Evolutionary conservation across 345 rosid species (phyloP).

Genomic region (Boechera stricta): DNA sequence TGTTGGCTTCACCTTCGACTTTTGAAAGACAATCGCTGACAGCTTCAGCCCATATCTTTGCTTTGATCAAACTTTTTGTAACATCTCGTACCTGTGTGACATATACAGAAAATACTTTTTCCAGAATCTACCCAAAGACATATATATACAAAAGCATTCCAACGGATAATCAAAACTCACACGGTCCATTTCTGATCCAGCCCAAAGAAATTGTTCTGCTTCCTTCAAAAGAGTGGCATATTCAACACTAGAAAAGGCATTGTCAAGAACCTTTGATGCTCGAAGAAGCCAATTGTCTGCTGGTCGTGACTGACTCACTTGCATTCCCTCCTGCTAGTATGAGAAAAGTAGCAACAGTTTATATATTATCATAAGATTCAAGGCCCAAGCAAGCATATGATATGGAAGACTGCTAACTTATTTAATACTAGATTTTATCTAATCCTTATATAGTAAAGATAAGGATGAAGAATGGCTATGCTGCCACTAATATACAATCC

Average conservation of each 20-base stretch:
- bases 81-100: constrained; percentile 68
- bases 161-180: constrained; percentile 57
- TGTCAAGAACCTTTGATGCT: constrained; percentile 51
- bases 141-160: constrained; percentile 25
- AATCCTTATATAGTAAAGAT: constrained; percentile 9
- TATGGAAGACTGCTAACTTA: constrained; percentile 1
- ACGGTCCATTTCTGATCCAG: constrained; percentile 85
- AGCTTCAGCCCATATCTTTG: constrained; percentile 76
- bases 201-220: constrained; percentile 98
- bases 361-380: constrained; percentile 6
- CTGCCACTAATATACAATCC: not conserved
- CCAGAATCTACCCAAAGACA: constrained; percentile 30
- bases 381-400: constrained; percentile 8
- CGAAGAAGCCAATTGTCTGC: constrained; percentile 76
- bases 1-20: constrained; percentile 53
- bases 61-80: constrained; percentile 61
- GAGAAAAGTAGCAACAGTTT: constrained; percentile 9
- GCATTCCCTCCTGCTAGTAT: constrained; percentile 38
- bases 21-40: constrained; percentile 61
- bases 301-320: constrained; percentile 61
- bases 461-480: not conserved
- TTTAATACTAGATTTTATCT: not conserved
- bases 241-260: constrained; percentile 59
- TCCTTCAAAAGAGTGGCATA: constrained; percentile 65
- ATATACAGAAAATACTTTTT: constrained; percentile 2